These are phyloP conservation scores for Phyllachora maydis DNA, from an alignment of 2,329 filamentous ascomycete genomes.

Conservation along the genomic window DNA sequence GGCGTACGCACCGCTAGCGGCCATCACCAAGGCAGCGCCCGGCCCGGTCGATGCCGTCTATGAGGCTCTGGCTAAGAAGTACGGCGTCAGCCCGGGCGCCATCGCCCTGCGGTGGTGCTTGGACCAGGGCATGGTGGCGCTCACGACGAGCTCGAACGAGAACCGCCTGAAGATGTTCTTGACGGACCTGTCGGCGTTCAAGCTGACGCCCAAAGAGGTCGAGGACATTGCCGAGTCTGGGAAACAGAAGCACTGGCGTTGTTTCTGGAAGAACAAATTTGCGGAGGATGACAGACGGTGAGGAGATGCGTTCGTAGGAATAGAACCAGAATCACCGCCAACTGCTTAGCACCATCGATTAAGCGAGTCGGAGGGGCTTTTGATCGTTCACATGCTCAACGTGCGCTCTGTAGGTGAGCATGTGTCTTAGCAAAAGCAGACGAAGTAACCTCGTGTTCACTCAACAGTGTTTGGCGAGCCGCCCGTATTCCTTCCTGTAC, in stretches of 20 bases:
- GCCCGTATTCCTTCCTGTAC: too few species aligned
- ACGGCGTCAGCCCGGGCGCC: slow-evolving; percentile 32
- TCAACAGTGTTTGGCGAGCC: too few species aligned
- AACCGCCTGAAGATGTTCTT: slow-evolving; percentile 35
- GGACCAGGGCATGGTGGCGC: slow-evolving; percentile 33
- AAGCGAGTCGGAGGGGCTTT: too few species aligned
- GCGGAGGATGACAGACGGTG: slow-evolving; percentile 22
- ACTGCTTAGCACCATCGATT: too few species aligned
- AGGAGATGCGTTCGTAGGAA: too few species aligned
- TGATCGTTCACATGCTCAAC: too few species aligned
- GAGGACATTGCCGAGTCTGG: slow-evolving; percentile 32
- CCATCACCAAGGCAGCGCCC: slow-evolving; percentile 22
- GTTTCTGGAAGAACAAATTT: slow-evolving; percentile 35
- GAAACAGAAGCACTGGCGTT: slow-evolving; percentile 37
- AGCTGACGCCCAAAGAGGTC: slow-evolving; percentile 37
- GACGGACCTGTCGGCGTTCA: slow-evolving; percentile 27
- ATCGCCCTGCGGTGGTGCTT: slow-evolving; percentile 37
- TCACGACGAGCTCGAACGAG: slow-evolving; percentile 39
- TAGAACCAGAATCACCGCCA: too few species aligned
- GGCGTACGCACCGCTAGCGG: slow-evolving; percentile 34
- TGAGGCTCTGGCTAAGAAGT: slow-evolving; percentile 30
- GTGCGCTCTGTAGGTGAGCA: too few species aligned
- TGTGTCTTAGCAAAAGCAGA: too few species aligned
- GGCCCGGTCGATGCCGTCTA: slow-evolving; percentile 33
- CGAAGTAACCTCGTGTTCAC: too few species aligned